Percentiles rank a stretch among this genome's conserved stretches.
Evolutionary conservation across 148 eudicot species (phyloP).

Genomic region (Chenopodium quinoa): DNA sequence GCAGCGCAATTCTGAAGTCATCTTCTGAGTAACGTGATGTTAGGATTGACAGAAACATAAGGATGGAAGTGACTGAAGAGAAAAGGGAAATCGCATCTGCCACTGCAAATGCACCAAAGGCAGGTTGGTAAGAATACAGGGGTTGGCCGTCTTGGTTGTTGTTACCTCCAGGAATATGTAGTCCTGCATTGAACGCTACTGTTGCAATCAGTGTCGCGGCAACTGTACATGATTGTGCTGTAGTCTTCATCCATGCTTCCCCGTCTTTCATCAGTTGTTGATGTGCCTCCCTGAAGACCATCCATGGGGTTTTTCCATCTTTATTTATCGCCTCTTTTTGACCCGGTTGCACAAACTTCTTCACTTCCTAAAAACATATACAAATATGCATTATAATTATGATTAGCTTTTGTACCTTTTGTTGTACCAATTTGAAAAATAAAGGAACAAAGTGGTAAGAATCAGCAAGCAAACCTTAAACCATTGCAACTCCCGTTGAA

Average conservation of each 20-base stretch:
- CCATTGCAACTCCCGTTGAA: conserved; percentile 36
- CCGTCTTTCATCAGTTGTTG: conserved; percentile 26
- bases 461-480: conserved; percentile 18
- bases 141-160: not conserved
- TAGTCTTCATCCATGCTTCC: conserved; percentile 33
- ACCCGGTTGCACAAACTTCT: conserved; percentile 25
- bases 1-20: conserved; percentile 12
- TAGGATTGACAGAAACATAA: conserved; percentile 28
- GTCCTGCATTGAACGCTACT: conserved; percentile 21
- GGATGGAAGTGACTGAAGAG: conserved; percentile 17
- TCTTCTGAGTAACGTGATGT: conserved; percentile 25
- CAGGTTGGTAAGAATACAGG: not conserved
- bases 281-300: conserved; percentile 26
- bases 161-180: conserved; percentile 27
- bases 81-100: conserved; percentile 26
- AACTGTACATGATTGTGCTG: conserved; percentile 29
- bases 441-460: not conserved
- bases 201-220: conserved; percentile 28
- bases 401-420: not conserved
- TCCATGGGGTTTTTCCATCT: conserved; percentile 29
- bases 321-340: conserved; percentile 26
- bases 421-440: not conserved
- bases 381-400: not conserved
- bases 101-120: conserved; percentile 20
- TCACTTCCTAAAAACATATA: conserved; percentile 24